Evolutionary conservation across 805 yeast genomes (phyloP).

Genomic region (Kodamaea jinghongensis): DNA sequence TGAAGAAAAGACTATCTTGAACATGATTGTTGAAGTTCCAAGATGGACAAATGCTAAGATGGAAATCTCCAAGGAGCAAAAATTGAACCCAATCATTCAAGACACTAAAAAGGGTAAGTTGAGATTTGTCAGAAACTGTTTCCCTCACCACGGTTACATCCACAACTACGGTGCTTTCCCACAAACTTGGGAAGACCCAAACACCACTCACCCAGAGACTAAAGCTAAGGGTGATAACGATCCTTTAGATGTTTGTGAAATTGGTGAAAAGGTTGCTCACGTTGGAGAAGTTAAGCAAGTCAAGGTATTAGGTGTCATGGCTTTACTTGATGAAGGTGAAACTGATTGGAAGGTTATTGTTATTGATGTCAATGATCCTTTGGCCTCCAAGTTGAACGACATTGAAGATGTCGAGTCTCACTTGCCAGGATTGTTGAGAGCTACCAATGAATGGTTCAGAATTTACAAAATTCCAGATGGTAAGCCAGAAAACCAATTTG

Average conservation of each 20-base stretch:
- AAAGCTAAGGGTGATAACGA: conserved; percentile 49
- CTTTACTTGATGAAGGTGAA: conserved; percentile 89
- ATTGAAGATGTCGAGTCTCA: conserved; percentile 64
- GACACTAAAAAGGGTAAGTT: conserved; percentile 97
- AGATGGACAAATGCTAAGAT: conserved; percentile 98
- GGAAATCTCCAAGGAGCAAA: conserved; percentile 83
- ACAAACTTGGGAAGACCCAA: conserved; percentile 80
- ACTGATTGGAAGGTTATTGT: conserved; percentile 91
- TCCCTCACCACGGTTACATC: conserved; percentile 98
- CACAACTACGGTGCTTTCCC: conserved; percentile 99
- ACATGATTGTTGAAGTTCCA: conserved; percentile 94
- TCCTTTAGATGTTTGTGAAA: conserved; percentile 49
- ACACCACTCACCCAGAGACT: conserved; percentile 64
- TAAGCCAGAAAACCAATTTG: conserved; percentile 72
- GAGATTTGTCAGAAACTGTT: conserved; percentile 94
- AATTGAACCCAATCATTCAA: conserved; percentile 91
- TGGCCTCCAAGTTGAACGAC: conserved; percentile 57
- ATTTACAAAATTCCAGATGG: conserved; percentile 83
- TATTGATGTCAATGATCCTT: conserved; percentile 64
- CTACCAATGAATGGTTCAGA: conserved; percentile 77
- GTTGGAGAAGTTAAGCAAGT: conserved; percentile 58
- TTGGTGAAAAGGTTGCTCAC: conserved; percentile 45
- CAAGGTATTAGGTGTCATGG: conserved; percentile 73
- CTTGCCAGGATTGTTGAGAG: conserved; percentile 69
- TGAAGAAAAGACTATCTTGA: conserved; percentile 75